Evolutionary conservation across 768 basidiomycete genomes (phyloP).

Genomic region (Russula brevipes): DNA sequence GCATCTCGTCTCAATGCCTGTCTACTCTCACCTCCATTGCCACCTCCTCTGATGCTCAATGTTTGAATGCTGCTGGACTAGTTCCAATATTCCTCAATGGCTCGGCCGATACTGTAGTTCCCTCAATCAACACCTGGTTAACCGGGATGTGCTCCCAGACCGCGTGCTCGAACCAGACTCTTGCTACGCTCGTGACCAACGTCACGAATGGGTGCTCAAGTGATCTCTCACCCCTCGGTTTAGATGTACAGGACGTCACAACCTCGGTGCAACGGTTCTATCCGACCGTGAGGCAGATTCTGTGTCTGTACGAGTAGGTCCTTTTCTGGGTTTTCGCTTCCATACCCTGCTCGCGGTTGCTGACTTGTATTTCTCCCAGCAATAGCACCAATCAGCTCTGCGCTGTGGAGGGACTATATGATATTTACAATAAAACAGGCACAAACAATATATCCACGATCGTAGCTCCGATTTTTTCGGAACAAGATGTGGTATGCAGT

Average conservation of each 20-base stretch:
- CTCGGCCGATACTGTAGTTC: conserved; percentile 40
- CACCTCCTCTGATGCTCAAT: conserved; percentile 36
- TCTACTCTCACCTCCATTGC: conserved; percentile 35
- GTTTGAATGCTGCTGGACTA: conserved; percentile 47
- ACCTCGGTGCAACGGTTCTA: conserved; percentile 49
- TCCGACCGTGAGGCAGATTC: conserved; percentile 49
- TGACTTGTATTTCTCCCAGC: conserved; percentile 24
- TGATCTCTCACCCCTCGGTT: conserved; percentile 34
- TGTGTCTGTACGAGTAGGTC: conserved; percentile 63
- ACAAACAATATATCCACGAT: not conserved
- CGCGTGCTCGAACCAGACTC: conserved; percentile 55
- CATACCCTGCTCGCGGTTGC: not conserved
- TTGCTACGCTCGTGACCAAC: conserved; percentile 50
- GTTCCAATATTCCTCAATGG: conserved; percentile 36
- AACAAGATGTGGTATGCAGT: conserved; percentile 31
- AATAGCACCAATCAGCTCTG: conserved; percentile 23
- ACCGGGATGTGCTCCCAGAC: conserved; percentile 46
- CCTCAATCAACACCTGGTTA: conserved; percentile 56
- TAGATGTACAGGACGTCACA: not conserved
- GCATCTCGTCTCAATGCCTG: conserved; percentile 46
- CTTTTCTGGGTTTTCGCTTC: no score
- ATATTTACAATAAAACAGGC: conserved; percentile 38
- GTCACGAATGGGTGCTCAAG: conserved; percentile 47
- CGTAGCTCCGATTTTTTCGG: conserved; percentile 7
- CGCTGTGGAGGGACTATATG: conserved; percentile 19